Evolutionary conservation across 345 rosid genomes (phyloP).

Genomic region (Eucalyptus guilfoylei): DNA sequence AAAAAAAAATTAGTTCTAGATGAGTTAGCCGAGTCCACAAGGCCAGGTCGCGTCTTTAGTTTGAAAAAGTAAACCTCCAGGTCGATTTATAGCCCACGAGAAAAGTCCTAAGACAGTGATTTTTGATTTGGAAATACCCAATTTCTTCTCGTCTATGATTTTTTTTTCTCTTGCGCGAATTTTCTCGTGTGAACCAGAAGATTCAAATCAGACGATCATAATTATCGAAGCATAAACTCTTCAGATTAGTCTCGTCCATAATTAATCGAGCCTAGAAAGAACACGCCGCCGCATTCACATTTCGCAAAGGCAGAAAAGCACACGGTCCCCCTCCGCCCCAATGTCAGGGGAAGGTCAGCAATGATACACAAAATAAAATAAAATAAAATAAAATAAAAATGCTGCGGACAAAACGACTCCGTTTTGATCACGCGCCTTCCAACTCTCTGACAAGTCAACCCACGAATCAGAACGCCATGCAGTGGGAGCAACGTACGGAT

Average conservation of each 20-base stretch:
- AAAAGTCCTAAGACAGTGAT: neutral
- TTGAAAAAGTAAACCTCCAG: neutral
- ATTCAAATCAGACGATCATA: neutral
- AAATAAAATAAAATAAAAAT: too few species aligned
- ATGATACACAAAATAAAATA: neutral
- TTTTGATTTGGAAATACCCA: neutral
- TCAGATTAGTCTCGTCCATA: neutral
- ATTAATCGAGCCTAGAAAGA: neutral
- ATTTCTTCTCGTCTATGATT: neutral
- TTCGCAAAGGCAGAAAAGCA: neutral
- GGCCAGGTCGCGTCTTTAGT: neutral
- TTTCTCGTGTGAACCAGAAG: neutral
- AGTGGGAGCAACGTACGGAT: neutral
- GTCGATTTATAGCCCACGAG: neutral
- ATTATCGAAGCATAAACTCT: neutral
- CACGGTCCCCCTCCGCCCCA: neutral
- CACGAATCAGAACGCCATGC: neutral
- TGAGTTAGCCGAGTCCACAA: neutral
- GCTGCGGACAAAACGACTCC: neutral
- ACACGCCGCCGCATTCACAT: neutral
- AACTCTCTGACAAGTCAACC: neutral
- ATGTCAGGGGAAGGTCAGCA: neutral
- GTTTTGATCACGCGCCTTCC: neutral
- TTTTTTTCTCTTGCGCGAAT: neutral
- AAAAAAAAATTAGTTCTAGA: neutral